phyloP scores from a whole-genome alignment of 2,329 filamentous ascomycete species.

The Dothistroma septosporum region DNA sequence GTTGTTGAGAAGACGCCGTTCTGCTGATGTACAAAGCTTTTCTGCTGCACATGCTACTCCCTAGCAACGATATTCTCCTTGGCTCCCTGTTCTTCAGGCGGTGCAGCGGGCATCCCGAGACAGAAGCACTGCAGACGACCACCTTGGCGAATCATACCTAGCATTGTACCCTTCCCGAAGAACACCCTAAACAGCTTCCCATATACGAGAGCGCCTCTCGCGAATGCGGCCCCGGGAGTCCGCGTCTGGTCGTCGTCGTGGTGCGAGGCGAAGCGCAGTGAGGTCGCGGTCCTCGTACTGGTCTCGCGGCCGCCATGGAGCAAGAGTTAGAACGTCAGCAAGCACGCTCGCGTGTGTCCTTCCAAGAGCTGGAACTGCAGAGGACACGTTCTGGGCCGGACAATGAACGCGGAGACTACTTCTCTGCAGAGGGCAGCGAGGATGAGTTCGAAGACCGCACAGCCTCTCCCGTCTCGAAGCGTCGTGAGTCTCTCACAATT shows the following conservation, averaged over 20 bases:
- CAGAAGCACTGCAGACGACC: neutral
- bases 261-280: neutral
- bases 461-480: conserved; percentile 19
- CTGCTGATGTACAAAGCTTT: neutral
- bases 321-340: neutral
- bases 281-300: neutral
- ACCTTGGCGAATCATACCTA: neutral
- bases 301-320: conserved; percentile 2
- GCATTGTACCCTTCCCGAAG: neutral
- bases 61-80: neutral
- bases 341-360: conserved; percentile 9
- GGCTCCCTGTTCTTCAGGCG: neutral
- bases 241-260: neutral
- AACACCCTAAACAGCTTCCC: neutral
- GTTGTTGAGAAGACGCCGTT: neutral
- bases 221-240: neutral
- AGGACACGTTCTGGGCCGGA: neutral
- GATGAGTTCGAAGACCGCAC: conserved; percentile 16
- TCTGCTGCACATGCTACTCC: neutral
- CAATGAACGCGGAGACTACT: conserved; percentile 25
- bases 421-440: conserved; percentile 27
- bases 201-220: neutral
- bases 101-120: neutral
- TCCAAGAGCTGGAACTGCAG: conserved; percentile 4
- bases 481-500: conserved; percentile 31